Percentiles rank a stretch among this genome's conserved stretches.
Conservation (phyloP, 192 early-diverging fungal genomes). For the Backusella liffmaniae region DNA sequence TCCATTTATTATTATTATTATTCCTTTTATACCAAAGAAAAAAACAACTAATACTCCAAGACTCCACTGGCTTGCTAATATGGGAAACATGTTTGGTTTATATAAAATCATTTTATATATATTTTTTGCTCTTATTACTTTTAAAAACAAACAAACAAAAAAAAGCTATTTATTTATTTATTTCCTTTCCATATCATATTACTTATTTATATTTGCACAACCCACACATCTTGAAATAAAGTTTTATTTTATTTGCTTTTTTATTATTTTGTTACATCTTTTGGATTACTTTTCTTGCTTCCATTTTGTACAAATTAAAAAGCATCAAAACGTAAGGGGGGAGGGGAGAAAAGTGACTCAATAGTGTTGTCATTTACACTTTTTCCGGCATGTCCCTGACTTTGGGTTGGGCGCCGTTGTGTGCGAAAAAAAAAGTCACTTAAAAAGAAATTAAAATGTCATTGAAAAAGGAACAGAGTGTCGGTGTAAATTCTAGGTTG, state of each 20-base stretch:
- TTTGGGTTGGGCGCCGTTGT: no score
- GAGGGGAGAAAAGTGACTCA: neutral
- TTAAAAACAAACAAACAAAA: neutral
- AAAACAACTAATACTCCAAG: neutral
- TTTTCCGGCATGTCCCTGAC: no score
- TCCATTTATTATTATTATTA: neutral
- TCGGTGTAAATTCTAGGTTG: no score
- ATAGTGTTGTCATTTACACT: neutral
- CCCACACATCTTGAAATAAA: constrained; percentile 1
- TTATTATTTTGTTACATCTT: neutral
- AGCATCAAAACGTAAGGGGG: neutral
- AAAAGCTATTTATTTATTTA: neutral
- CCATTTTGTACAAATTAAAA: neutral
- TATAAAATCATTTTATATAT: neutral
- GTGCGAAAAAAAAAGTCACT: no score
- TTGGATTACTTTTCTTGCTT: neutral
- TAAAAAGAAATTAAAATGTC: no score
- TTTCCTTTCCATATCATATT: neutral
- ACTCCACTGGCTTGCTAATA: neutral
- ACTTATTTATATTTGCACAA: constrained; percentile 2
- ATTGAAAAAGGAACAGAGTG: no score
- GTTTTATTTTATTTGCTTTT: neutral
- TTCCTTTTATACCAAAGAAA: neutral
- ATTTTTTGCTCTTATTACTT: neutral
- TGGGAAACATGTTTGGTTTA: neutral